Evolutionary conservation across 495 filamentous ascomycete genomes (phyloP).

Genomic region (Neurospora hispaniola): DNA sequence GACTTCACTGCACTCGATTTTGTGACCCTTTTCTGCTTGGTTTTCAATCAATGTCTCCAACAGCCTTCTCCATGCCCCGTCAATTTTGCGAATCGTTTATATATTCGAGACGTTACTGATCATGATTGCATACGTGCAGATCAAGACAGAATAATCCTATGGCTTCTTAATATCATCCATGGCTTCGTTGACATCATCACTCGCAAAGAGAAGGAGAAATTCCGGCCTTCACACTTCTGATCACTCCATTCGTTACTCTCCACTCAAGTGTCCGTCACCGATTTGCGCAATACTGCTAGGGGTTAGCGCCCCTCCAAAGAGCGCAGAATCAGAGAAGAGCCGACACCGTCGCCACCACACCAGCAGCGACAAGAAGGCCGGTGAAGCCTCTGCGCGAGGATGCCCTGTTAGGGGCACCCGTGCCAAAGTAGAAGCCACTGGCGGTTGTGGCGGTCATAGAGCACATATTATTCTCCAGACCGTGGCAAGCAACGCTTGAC

Average conservation of each 20-base stretch:
- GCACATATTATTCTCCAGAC: constrained; percentile 18
- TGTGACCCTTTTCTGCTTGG: not conserved
- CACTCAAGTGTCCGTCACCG: not conserved
- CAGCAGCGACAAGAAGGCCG: constrained; percentile 10
- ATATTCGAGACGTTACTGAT: not conserved
- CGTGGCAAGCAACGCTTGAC: constrained; percentile 18
- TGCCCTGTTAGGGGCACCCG: constrained; percentile 10
- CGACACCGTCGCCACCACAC: constrained; percentile 5
- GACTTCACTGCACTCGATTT: not conserved
- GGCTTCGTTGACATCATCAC: not conserved
- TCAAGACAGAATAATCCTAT: not conserved
- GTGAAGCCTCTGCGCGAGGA: constrained; percentile 15
- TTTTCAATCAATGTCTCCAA: not conserved
- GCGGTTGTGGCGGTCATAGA: constrained; percentile 14
- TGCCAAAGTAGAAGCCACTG: constrained; percentile 21
- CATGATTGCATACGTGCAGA: not conserved
- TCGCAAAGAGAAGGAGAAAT: not conserved
- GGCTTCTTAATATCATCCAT: not conserved
- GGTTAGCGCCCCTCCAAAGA: not conserved
- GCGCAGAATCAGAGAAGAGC: not conserved
- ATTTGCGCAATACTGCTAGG: not conserved
- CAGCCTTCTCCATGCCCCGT: not conserved
- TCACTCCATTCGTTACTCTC: not conserved
- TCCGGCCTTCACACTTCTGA: not conserved
- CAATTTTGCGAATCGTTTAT: not conserved